Base-by-base conservation (phyloP, 371 early-diverging fungal genomes). In the Apophysomyces ossiformis region DNA sequence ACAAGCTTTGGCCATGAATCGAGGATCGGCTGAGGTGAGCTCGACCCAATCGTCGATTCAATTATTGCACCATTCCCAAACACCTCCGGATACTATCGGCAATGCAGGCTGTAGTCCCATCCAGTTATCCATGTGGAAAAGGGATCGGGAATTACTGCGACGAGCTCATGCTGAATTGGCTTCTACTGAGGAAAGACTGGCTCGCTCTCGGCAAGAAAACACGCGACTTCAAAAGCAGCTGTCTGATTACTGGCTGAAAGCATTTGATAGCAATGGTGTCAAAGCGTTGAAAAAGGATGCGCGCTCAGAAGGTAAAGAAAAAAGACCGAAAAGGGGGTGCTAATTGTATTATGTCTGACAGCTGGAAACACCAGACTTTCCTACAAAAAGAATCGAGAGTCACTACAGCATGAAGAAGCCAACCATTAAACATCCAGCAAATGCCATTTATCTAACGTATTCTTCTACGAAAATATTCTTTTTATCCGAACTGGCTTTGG, bases 161-260 rank as follows among this genome's bases (percentile, higher is more conserved):
- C 54, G 54, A 18, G 21, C 54, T 50, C 54, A 21, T 21, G 21
- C 21, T 0, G 54, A 50, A 21, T 11, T 50, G 21, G 5, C 54
- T 32, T 26, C 21, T 32, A 50, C 54, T 7, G 54, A 50, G 21
- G 54, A 50, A 21, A n/a, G 21, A 21, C 54, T 50, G 16, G 4
- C 21, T 50, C 54, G 54, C 4, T 21, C 54, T 50, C 54, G 54
- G 8, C 54, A 50, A 21, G 54, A 50, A 50, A 50, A 50, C 21
- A 9, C 21, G 11, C n/a, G 21, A 0, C 5, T 50, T 4, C 54
- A 50, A 11, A 50, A 50, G 21, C 21, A 50, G 21, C 35, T 50
- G 0, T 50, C 54, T 18, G 54, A 50, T 9, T 50, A 21, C 9
- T 50, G 54, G 54, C 4, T 50, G 21, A 50, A 50, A 50, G n/a